phyloP scores from a whole-genome alignment of 139 green algal genomes.

The Volvox africanus region DNA sequence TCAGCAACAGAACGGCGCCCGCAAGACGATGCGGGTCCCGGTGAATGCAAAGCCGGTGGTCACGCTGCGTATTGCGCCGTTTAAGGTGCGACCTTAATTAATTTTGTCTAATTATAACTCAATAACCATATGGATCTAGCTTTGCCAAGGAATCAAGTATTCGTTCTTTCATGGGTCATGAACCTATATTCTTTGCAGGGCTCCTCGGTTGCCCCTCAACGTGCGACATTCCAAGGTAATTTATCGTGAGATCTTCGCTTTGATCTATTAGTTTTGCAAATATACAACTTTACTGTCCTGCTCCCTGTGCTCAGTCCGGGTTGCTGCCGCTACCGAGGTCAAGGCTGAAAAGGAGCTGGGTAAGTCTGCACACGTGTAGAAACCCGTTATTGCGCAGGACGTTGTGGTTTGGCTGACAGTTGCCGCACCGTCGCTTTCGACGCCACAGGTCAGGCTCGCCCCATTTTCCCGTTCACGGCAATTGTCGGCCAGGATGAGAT shows the following conservation, averaged over 20 bases:
- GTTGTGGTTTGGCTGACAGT: neutral
- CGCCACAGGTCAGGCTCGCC: conserved; percentile 56
- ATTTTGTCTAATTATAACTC: neutral
- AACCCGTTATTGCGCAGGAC: neutral
- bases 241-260: neutral
- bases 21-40: conserved; percentile 33
- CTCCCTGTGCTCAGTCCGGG: conserved; percentile 22
- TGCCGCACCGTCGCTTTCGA: neutral
- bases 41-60: neutral
- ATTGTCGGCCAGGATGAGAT: conserved; percentile 94
- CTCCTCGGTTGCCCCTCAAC: neutral
- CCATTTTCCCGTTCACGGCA: conserved; percentile 88
- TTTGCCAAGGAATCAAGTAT: neutral
- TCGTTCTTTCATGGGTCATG: neutral
- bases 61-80: conserved; percentile 25
- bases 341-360: conserved; percentile 50
- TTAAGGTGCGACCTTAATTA: conserved; percentile 26
- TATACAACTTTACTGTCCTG: neutral
- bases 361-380: neutral
- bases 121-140: conserved; percentile 15
- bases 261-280: conserved; percentile 10
- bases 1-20: conserved; percentile 21
- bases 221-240: conserved; percentile 18
- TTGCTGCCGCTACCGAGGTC: conserved; percentile 44
- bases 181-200: neutral